Base-by-base conservation (phyloP, 352 stramenopile species). In the Aphanomyces astaci region DNA sequence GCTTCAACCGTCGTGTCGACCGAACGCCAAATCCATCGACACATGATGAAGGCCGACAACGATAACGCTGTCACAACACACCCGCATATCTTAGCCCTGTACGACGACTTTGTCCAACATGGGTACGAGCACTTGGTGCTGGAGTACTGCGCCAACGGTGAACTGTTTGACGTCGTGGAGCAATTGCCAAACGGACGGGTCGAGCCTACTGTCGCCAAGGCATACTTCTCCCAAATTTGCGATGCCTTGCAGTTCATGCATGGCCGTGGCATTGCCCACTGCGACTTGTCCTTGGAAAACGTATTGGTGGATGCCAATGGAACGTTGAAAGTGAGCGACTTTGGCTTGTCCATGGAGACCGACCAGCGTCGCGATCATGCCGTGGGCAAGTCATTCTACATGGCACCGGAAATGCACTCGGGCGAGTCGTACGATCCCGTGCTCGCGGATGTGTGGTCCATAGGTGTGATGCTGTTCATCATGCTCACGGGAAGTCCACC, bases 281-380 rank as follows among this genome's bases (percentile, higher is more conserved):
- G 80, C 2, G 80, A 88, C 65, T 52, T 88, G 13, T 88, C 78
- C n/a, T 73, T 86, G 22, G 80, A 88, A 64, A 88, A 88, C 72
- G 70, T 88, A 19, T 75, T 88, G 19, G 57, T 88, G 27, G 62
- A 66, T 2, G 30, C 51, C n/a, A 67, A 79, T 32, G 78, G 76
- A 22, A 56, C 55, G 32, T 77, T 75, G 71, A 88, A 89, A 66
- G 72, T 88, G 49, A 65, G 73, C 9, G 78, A 88, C 63, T 87
- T 87, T 51, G 78, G 81, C 1, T 74, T 87, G 33, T 78, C 72
- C 39, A 76, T 68, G 5, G 25, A 31, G 31, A 24, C 55, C 64
- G 86, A 79, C 5, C 63, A 49, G 0, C 56, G 60, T 60, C 87
- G 78, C 68, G 51, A 39, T 24, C 77, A 79, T 0, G 71, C 77